Conservation (phyloP, 2,329 filamentous ascomycete species). For the Colletotrichum navitas region DNA sequence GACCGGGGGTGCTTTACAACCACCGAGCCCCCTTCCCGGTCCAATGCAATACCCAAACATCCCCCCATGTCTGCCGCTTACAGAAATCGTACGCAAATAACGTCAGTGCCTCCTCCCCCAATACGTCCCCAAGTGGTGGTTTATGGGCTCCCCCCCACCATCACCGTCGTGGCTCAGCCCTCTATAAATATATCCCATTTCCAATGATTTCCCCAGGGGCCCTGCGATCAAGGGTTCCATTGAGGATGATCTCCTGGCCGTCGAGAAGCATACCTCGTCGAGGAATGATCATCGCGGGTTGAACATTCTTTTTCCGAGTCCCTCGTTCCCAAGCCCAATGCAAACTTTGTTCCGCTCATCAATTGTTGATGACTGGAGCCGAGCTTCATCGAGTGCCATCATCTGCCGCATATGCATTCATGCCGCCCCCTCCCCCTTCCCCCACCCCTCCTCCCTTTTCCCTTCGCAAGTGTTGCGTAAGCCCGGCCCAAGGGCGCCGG, state of each 20-base stretch:
- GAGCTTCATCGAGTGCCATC: slow-evolving; percentile 26
- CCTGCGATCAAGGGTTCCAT: slow-evolving; percentile 38
- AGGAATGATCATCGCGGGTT: slow-evolving; percentile 39
- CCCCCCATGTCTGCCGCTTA: slow-evolving; percentile 2
- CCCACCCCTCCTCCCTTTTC: neutral
- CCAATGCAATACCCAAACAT: neutral
- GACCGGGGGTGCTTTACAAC: slow-evolving; percentile 23
- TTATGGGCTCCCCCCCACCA: neutral
- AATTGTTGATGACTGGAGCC: slow-evolving; percentile 21
- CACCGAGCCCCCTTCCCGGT: slow-evolving; percentile 21
- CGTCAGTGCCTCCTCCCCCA: slow-evolving; percentile 21
- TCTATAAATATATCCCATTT: slow-evolving; percentile 39
- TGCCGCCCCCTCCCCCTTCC: neutral
- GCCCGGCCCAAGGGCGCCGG: slow-evolving; percentile 4
- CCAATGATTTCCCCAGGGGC: slow-evolving; percentile 40
- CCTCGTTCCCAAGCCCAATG: slow-evolving; percentile 5
- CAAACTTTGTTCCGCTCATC: slow-evolving; percentile 24
- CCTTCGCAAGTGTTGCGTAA: neutral
- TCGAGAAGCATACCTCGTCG: slow-evolving; percentile 35
- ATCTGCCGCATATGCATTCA: slow-evolving; percentile 12
- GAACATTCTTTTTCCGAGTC: neutral
- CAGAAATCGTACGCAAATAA: slow-evolving; percentile 37
- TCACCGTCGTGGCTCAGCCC: slow-evolving; percentile 36
- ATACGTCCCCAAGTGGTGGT: neutral
- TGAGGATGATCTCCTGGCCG: slow-evolving; percentile 26